Base-by-base conservation (phyloP, 2,329 filamentous ascomycete genomes). In the Trichothecium sympodiale region DNA sequence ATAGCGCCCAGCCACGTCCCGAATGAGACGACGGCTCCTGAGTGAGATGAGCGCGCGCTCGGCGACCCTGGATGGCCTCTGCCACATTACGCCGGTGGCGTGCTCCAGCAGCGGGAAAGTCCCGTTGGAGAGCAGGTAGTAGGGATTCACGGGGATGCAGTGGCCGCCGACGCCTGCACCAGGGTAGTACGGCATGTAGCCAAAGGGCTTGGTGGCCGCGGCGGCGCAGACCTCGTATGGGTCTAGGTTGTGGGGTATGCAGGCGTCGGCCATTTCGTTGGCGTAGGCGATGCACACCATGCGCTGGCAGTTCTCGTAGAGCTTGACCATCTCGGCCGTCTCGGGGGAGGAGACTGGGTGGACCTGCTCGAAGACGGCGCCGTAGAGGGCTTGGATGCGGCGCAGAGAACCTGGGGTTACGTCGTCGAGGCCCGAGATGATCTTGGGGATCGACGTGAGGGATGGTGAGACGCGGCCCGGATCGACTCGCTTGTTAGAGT, bases 251-350 rank as follows among this genome's bases (percentile, higher is more conserved):
- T 64, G 58, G 1, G 50, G 40, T 7, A 49, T 36, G 36, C 67
- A 72, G 6, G 69, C 68, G 42, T 73, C 66, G 1, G 68, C 67
- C 64, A 74, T 71, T 41, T 74, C 69, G 43, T 73, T 73, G 38
- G 61, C 67, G 38, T 67, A 74, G 1, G 69, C 67, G 25, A 71
- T 69, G 44, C 60, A 60, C 10, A 74, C 53, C 63, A 71, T 72
- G 2, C 69, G 59, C 46, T 73, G 67, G 45, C 70, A 74, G 46
- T 74, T 74, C 40, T 74, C 69, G 45, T 71, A 74, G 10, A 74
- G 52, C 51, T 74, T 74, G 41, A 62, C 68, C 66, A 74, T 72
- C 49, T 74, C 70, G 2, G 70, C 70, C 2, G 71, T 67, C 44
- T 74, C 70, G 2, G 69, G 68, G 20, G 50, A 53, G 9, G 65